Evolutionary conservation across 768 basidiomycete genomes (phyloP).

Genomic region (Agaricus sinodeliciosus): DNA sequence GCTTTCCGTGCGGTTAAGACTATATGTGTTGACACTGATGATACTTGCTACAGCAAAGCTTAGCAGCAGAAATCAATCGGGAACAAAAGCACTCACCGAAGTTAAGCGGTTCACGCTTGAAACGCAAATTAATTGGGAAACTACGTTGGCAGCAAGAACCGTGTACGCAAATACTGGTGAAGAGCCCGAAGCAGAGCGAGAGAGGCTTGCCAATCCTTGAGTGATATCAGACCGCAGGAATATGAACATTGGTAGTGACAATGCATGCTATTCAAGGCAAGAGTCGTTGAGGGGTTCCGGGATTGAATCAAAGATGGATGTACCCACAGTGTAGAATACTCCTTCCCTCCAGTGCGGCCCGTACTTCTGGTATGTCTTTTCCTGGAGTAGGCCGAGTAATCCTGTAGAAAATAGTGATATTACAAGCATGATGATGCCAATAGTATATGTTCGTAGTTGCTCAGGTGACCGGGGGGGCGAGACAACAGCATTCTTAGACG

Average conservation of each 20-base stretch:
- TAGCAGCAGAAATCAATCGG: neutral
- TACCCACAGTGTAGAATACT: conserved; percentile 70
- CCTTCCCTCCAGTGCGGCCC: conserved; percentile 81
- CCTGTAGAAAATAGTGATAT: conserved; percentile 63
- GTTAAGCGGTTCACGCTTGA: conserved; percentile 76
- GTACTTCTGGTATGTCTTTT: conserved; percentile 64
- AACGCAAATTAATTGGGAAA: conserved; percentile 76
- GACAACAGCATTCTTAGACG: conserved; percentile 15
- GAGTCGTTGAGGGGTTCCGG: neutral
- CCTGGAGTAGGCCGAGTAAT: conserved; percentile 67
- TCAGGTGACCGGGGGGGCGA: conserved; percentile 18
- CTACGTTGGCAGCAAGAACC: conserved; percentile 55
- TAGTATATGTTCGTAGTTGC: conserved; percentile 41
- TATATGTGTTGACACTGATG: conserved; percentile 77
- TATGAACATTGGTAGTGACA: conserved; percentile 73
- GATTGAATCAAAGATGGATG: neutral
- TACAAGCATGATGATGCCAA: conserved; percentile 66
- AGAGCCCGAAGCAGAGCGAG: conserved; percentile 24
- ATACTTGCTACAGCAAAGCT: conserved; percentile 47
- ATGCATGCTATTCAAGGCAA: conserved; percentile 50
- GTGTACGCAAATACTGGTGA: conserved; percentile 40
- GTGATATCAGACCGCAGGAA: conserved; percentile 53
- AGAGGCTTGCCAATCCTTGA: conserved; percentile 46
- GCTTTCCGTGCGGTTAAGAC: conserved; percentile 79
- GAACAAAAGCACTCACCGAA: conserved; percentile 46